phyloP scores from a whole-genome alignment of 2,329 filamentous ascomycete species.

The Dendrostoma leiphaemia region DNA sequence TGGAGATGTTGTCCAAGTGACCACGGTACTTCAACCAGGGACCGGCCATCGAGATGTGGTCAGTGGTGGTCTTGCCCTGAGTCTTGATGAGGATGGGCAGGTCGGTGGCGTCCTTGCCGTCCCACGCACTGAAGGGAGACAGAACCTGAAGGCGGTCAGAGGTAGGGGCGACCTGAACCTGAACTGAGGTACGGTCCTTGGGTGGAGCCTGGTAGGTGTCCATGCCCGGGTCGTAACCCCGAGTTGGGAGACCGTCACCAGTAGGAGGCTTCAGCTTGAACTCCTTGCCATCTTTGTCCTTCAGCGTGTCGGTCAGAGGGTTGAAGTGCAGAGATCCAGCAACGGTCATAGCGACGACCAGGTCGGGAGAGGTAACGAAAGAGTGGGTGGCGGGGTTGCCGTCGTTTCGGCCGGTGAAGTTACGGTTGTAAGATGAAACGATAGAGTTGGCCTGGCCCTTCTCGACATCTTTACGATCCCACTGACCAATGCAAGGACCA shows the following conservation, averaged over 20 bases:
- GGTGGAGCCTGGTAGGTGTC: conserved; percentile 97
- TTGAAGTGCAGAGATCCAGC: conserved; percentile 70
- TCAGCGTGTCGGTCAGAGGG: conserved; percentile 86
- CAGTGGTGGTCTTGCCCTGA: conserved; percentile 93
- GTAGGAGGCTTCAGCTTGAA: conserved; percentile 81
- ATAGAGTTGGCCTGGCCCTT: conserved; percentile 97
- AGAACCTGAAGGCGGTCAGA: conserved; percentile 95
- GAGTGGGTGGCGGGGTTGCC: conserved; percentile 44
- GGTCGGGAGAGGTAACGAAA: conserved; percentile 46
- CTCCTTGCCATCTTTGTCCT: conserved; percentile 94
- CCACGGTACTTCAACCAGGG: conserved; percentile 99
- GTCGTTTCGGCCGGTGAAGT: conserved; percentile 96
- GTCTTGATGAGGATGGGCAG: conserved; percentile 95
- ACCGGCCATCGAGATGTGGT: conserved; percentile 96
- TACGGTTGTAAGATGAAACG: conserved; percentile 98
- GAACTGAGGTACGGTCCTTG: conserved; percentile 67
- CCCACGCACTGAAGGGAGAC: conserved; percentile 80
- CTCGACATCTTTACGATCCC: conserved; percentile 90
- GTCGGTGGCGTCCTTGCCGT: conserved; percentile 83
- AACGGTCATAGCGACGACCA: conserved; percentile 41
- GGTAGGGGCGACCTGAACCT: conserved; percentile 79
- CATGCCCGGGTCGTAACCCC: conserved; percentile 83
- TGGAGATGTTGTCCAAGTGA: conserved; percentile 98
- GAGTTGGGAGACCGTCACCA: conserved; percentile 75
- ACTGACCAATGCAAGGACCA: conserved; percentile 89